Base-by-base conservation (phyloP, 2,329 filamentous ascomycete species). In the Phialocephala subalpina region DNA sequence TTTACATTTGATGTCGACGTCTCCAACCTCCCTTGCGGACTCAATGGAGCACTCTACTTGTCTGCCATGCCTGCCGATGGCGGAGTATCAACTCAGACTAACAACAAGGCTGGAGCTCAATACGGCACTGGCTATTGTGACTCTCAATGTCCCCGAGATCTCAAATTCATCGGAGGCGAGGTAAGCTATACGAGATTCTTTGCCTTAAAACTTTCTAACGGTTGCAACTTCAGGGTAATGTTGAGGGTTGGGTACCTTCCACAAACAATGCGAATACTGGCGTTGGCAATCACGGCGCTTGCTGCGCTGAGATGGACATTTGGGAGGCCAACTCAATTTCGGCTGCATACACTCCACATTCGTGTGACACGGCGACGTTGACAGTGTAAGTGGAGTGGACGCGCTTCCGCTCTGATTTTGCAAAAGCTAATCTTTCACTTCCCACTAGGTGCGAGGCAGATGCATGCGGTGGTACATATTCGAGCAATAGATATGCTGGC, bases 1-100 rank as follows among this genome's bases (percentile, higher is more conserved):
- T 89, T 92, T 79, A 89, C 88, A 66, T 91, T 92, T 68, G 89
- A 91, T 63, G 90, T 92, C 47, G 90, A 92, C 74, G 86, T 91
- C 45, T 91, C 88, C 36, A 84, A 85, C 71, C 81, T 91, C n/a
- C 85, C 86, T 66, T 92, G 90, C 74, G 90, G 90, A 69, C 80
- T 92, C 65, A 92, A 93, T 78, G 90, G 90, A 63, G 90, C 90
- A 45, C 80, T 92, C 49, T 92, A 92, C 80, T 83, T 90, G 53
- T 81, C 85, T 25, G 80, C 85, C 73, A 91, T 91, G 88, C 83
- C 86, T 29, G 79, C 81, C 5, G 86, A 89, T 71, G 90, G 90
- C 72, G 89, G 88, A 53, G 70, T 82, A 70, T 73, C 79, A 68
- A 82, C 80, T 73, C 84, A 83, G 70, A 72, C 80, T 0, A 80